phyloP scores from a whole-genome alignment of 352 stramenopile genomes.

The Phytophthora citricola region DNA sequence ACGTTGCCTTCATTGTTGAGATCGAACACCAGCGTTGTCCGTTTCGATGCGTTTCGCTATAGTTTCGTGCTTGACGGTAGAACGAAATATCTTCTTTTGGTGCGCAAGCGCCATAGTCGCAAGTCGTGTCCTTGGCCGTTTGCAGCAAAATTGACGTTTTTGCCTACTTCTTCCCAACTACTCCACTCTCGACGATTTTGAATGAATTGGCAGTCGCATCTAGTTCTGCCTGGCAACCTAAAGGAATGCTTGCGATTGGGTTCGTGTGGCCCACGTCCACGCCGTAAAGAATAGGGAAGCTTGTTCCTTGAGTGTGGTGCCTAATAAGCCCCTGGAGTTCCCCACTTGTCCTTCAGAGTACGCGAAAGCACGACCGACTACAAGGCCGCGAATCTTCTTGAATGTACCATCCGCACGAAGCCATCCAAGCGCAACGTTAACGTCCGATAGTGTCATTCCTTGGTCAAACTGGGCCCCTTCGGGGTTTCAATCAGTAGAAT shows the following conservation, averaged over 20 bases:
- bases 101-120: slow-evolving; percentile 1
- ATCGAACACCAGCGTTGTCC: no score
- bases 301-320: slow-evolving; percentile 56
- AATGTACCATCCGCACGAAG: slow-evolving; percentile 61
- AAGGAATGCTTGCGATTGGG: slow-evolving; percentile 58
- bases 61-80: no score
- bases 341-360: slow-evolving; percentile 43
- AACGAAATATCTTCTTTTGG: background rate
- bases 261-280: slow-evolving; percentile 67
- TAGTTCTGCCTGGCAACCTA: slow-evolving; percentile 50
- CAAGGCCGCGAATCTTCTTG: slow-evolving; percentile 50
- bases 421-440: slow-evolving; percentile 57
- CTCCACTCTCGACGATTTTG: slow-evolving; percentile 38
- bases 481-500: slow-evolving; percentile 64
- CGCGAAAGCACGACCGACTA: slow-evolving; percentile 59
- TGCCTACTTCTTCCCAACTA: slow-evolving; percentile 16
- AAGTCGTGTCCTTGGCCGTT: background rate
- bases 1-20: no score
- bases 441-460: slow-evolving; percentile 52
- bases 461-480: slow-evolving; percentile 59
- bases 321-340: slow-evolving; percentile 57
- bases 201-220: slow-evolving; percentile 45
- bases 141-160: background rate
- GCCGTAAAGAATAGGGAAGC: slow-evolving; percentile 68
- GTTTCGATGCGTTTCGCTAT: no score